Evolutionary conservation across 2,329 filamentous ascomycete genomes (phyloP).

Genomic region (Colletotrichum sp.): DNA sequence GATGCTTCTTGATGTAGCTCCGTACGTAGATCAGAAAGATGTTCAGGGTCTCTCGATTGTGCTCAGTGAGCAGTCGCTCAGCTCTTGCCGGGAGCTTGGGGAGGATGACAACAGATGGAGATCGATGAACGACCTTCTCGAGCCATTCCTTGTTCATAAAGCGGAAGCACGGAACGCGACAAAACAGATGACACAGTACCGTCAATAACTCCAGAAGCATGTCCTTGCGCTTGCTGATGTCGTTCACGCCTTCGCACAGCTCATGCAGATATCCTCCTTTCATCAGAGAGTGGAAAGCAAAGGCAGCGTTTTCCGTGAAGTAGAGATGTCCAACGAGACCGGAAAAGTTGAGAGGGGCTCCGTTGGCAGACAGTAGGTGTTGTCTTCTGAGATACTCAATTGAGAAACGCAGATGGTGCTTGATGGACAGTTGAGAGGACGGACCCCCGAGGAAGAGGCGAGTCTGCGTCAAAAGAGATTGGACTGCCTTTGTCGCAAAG

Average conservation of each 20-base stretch:
- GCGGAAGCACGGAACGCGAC: slow-evolving; percentile 56
- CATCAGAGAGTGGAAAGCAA: slow-evolving; percentile 78
- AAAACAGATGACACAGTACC: slow-evolving; percentile 74
- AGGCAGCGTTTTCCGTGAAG: slow-evolving; percentile 76
- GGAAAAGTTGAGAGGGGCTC: slow-evolving; percentile 74
- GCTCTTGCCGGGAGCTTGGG: slow-evolving; percentile 42
- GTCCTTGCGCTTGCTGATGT: slow-evolving; percentile 41
- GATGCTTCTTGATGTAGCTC: slow-evolving; percentile 71
- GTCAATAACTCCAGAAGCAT: slow-evolving; percentile 68
- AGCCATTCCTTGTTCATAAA: slow-evolving; percentile 46
- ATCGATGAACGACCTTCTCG: slow-evolving; percentile 55
- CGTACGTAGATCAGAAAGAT: slow-evolving; percentile 73
- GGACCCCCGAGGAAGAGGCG: slow-evolving; percentile 74
- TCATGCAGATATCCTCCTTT: slow-evolving; percentile 71
- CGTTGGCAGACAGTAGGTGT: slow-evolving; percentile 64
- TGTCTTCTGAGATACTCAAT: slow-evolving; percentile 80
- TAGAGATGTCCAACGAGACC: slow-evolving; percentile 75
- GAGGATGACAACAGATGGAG: slow-evolving; percentile 54
- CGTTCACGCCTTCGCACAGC: slow-evolving; percentile 63
- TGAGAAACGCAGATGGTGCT: slow-evolving; percentile 80
- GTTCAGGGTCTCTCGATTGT: slow-evolving; percentile 69
- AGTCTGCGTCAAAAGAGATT: slow-evolving; percentile 72
- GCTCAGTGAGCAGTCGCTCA: slow-evolving; percentile 57
- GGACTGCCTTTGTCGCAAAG: slow-evolving; percentile 67
- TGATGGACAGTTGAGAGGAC: slow-evolving; percentile 69